These are phyloP conservation scores for Auricularia sp. DNA, from an alignment of 768 basidiomycete genomes.

Conservation along the genomic window DNA sequence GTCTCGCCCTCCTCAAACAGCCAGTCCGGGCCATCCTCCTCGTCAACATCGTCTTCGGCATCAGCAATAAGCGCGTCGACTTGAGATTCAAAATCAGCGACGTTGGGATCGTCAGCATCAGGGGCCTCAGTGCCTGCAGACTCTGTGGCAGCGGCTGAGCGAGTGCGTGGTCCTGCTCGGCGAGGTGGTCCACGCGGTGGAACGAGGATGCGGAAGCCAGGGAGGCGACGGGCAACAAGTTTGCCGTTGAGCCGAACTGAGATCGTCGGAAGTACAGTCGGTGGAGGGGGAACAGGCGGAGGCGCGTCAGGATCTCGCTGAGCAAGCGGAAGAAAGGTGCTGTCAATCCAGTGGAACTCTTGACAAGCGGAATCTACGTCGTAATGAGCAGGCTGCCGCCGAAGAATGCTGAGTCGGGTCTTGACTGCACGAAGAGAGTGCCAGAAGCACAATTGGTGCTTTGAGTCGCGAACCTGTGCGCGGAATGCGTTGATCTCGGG, in stretches of 20 bases:
- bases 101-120: not conserved
- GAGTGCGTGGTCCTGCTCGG: not conserved
- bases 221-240: slow-evolving; percentile 4
- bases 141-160: not conserved
- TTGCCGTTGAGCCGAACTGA: slow-evolving; percentile 8
- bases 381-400: slow-evolving; percentile 18
- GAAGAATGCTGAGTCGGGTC: slow-evolving; percentile 18
- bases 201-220: not conserved
- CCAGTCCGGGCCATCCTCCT: slow-evolving; percentile 20
- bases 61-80: not conserved
- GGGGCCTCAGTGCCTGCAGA: not conserved
- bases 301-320: not conserved
- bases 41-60: slow-evolving; percentile 9
- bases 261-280: not conserved
- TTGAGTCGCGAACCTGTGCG: slow-evolving; percentile 18
- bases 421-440: slow-evolving; percentile 23
- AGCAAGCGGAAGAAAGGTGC: slow-evolving; percentile 15
- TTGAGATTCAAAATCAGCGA: not conserved
- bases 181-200: not conserved
- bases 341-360: slow-evolving; percentile 21
- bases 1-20: slow-evolving; percentile 19
- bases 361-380: slow-evolving; percentile 14
- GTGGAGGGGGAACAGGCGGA: not conserved
- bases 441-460: slow-evolving; percentile 32
- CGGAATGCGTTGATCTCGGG: slow-evolving; percentile 25